These are phyloP conservation scores for Flaveria brownii DNA, from an alignment of 129 eudicot species.

Conservation along the genomic window DNA sequence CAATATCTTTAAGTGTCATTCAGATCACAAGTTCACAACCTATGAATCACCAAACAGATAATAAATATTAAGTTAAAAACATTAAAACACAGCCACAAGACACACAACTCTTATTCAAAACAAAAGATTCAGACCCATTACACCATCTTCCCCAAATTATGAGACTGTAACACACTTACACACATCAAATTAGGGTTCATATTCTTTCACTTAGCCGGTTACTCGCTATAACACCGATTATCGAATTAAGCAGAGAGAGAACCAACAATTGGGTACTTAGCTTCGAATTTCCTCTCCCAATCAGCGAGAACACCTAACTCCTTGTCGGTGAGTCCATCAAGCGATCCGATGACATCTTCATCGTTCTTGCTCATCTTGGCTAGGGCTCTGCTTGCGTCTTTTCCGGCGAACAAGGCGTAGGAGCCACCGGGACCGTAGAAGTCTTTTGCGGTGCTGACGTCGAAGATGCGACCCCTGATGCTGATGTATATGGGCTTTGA, in stretches of 20 bases:
- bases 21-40: no score
- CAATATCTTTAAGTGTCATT: not conserved
- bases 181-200: not conserved
- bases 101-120: slow-evolving; percentile 6
- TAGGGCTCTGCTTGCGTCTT: slow-evolving; percentile 87
- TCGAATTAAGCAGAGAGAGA: slow-evolving; percentile 41
- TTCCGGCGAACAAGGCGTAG: slow-evolving; percentile 86
- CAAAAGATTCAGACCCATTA: not conserved
- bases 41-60: no score
- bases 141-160: not conserved
- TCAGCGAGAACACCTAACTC: slow-evolving; percentile 70
- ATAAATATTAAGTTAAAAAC: not conserved
- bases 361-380: slow-evolving; percentile 98
- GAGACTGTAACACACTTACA: not conserved
- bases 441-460: slow-evolving; percentile 62
- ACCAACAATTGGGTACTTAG: slow-evolving; percentile 84
- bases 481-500: slow-evolving; percentile 85
- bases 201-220: not conserved
- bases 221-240: not conserved
- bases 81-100: not conserved
- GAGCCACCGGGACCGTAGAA: slow-evolving; percentile 96
- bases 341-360: slow-evolving; percentile 60
- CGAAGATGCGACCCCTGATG: slow-evolving; percentile 67
- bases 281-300: slow-evolving; percentile 85
- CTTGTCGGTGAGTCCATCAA: slow-evolving; percentile 79